Base-by-base conservation (phyloP, 83 land plant species). In the Picea mariana region DNA sequence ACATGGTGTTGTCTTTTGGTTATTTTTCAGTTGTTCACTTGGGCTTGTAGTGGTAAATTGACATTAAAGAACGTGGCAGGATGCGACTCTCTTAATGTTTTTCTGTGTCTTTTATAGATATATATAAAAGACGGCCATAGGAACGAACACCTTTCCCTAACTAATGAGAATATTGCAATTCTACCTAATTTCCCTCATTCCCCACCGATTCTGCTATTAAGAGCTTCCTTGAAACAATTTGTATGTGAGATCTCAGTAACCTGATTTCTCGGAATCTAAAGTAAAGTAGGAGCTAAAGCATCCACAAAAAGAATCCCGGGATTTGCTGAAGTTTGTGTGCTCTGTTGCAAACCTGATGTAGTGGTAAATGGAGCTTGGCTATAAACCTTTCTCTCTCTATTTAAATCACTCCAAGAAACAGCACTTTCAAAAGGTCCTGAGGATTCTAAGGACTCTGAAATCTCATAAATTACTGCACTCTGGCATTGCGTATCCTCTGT, bases 241-340 rank as follows among this genome's bases (percentile, higher is more conserved):
- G 78, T 17, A 52, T 76, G 78, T 21, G 78, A 76, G 49, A n/a
- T 76, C 24, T 15, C 49, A 47, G 47, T 47, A 52, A 52, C 60
- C 78, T 23, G 15, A 52, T 11, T 76, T 24, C 49, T 76, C 12
- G 61, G 61, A 76, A 49, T 3, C 78, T 61, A 52, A 49, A 76
- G 17, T 24, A 76, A 49, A 52, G 78, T 61, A 52, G 78, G 78
- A 24, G 23, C n/a, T 8, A 42, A 76, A 76, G 78, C 31, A 76
- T 76, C 52, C 23, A 76, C 0, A 23, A 69, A 69, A 69, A 31
- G 34, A 31, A 38, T 69, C 17, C 75, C n/a, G 6, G 75, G 75
- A 4, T 16, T 69, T n/a, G 38, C n/a, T 69, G 78, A 76, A 47
- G 42, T 49, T 76, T 76, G 61, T 5, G 61, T 76, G 6, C 78